Percentiles rank a stretch among this genome's conserved stretches.
Evolutionary conservation across 805 yeast genomes (phyloP).

Genomic region (Sugiyamaella qingdaonensis): DNA sequence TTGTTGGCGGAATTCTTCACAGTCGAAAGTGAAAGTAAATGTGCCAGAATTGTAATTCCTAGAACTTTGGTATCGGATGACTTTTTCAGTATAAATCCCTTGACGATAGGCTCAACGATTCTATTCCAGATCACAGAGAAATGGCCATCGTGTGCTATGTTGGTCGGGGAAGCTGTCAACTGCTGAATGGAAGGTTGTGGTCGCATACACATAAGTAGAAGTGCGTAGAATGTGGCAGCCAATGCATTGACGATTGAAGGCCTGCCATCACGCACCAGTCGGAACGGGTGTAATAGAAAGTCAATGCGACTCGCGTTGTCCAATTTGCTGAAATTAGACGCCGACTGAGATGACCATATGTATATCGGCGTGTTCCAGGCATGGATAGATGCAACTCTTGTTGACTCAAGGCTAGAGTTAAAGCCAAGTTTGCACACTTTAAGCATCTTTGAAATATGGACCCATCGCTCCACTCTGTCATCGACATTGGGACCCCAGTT

Average conservation of each 20-base stretch:
- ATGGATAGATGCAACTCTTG: conserved; percentile 15
- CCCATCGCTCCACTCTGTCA: conserved; percentile 17
- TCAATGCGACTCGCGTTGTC: background rate
- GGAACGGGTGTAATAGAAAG: conserved; percentile 18
- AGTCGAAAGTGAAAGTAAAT: conserved; percentile 5
- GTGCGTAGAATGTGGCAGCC: conserved; percentile 4
- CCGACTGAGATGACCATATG: conserved; percentile 14
- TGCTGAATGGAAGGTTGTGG: background rate
- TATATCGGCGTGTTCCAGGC: conserved; percentile 20
- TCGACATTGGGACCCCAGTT: conserved; percentile 16
- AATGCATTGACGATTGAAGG: conserved; percentile 12
- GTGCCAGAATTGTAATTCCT: conserved; percentile 9
- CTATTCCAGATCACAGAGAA: conserved; percentile 6
- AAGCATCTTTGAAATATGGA: conserved; percentile 12
- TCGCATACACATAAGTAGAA: conserved; percentile 5
- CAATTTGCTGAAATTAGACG: conserved; percentile 2
- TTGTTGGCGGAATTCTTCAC: background rate
- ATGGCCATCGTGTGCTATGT: background rate
- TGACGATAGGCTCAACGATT: conserved; percentile 4
- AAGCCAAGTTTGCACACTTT: conserved; percentile 14
- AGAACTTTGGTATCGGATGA: background rate
- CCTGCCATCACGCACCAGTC: conserved; percentile 10
- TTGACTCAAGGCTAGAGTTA: conserved; percentile 13
- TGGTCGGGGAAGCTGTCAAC: background rate
- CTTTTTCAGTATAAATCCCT: background rate